Percentiles rank a stretch among this genome's conserved stretches.
Conservation (phyloP, 345 rosid species). For the Euphorbia peplus region DNA sequence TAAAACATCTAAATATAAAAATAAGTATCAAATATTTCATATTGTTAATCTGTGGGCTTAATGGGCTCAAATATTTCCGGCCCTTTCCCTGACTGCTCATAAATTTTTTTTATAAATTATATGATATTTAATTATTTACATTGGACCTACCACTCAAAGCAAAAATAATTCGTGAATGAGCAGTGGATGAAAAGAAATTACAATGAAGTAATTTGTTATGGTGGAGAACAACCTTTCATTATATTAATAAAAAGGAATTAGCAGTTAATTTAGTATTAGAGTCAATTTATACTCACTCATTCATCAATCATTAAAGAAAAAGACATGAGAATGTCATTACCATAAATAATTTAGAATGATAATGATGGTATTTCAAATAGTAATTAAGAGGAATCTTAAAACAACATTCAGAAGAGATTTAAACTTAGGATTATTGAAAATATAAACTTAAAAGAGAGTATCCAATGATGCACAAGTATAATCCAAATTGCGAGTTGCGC, state of each 20-base stretch:
- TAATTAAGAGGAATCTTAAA: conserved; percentile 8
- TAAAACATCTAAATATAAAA: no score
- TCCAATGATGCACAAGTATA: conserved; percentile 23
- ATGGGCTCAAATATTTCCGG: no score
- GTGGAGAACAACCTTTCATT: not conserved
- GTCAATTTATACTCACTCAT: conserved; percentile 4
- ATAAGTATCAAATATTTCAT: no score
- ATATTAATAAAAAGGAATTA: not conserved
- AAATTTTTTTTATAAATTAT: not conserved
- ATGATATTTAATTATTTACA: not conserved
- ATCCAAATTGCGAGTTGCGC: not conserved
- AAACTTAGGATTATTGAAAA: conserved; percentile 5
- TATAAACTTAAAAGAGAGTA: no score
- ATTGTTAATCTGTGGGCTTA: no score
- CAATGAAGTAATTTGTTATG: not conserved
- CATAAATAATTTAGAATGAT: not conserved
- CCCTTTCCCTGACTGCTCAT: no score
- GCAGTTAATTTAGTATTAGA: not conserved
- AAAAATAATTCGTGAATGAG: not conserved
- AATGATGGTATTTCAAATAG: not conserved
- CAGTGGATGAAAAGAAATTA: not conserved
- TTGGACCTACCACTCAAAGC: conserved; percentile 16
- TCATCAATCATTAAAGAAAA: conserved; percentile 4
- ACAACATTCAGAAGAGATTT: conserved; percentile 8
- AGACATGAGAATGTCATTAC: not conserved